Percentiles rank a stretch among this genome's conserved stretches.
phyloP scores from a whole-genome alignment of 768 basidiomycete species.

The Lactarius trivialis region DNA sequence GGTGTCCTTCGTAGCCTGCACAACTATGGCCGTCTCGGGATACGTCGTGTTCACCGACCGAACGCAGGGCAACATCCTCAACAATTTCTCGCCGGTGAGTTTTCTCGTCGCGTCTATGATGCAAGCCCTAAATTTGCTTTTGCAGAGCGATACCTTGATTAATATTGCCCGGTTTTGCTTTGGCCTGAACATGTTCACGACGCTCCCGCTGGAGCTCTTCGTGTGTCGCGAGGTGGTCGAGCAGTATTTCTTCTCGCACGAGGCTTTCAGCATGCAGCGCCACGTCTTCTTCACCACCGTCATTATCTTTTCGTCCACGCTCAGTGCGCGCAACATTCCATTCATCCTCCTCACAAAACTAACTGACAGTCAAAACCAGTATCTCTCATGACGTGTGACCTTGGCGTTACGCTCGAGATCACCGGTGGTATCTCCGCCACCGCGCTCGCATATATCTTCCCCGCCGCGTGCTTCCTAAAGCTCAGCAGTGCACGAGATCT shows the following conservation, averaged over 20 bases:
- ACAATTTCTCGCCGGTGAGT: slow-evolving; percentile 79
- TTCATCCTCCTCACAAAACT: not conserved
- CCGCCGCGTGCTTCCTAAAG: slow-evolving; percentile 80
- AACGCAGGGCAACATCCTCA: slow-evolving; percentile 92
- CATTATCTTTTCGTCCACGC: slow-evolving; percentile 75
- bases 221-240: slow-evolving; percentile 97
- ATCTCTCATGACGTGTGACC: slow-evolving; percentile 87
- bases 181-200: slow-evolving; percentile 97
- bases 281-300: slow-evolving; percentile 88
- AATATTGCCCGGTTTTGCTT: slow-evolving; percentile 94
- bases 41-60: slow-evolving; percentile 87
- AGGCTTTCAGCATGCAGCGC: slow-evolving; percentile 71
- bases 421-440: slow-evolving; percentile 96
- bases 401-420: slow-evolving; percentile 97
- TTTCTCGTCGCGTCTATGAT: not conserved
- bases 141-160: slow-evolving; percentile 78
- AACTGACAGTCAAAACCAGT: slow-evolving; percentile 42
- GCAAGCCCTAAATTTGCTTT: not conserved
- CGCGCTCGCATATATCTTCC: slow-evolving; percentile 88
- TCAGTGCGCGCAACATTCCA: slow-evolving; percentile 44
- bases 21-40: slow-evolving; percentile 76
- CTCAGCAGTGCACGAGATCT: slow-evolving; percentile 61
- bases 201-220: slow-evolving; percentile 90
- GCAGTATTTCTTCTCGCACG: slow-evolving; percentile 90
- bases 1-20: slow-evolving; percentile 79